Conservation (phyloP, 2,329 filamentous ascomycete genomes). For the Cladosporium cucumerinum region DNA sequence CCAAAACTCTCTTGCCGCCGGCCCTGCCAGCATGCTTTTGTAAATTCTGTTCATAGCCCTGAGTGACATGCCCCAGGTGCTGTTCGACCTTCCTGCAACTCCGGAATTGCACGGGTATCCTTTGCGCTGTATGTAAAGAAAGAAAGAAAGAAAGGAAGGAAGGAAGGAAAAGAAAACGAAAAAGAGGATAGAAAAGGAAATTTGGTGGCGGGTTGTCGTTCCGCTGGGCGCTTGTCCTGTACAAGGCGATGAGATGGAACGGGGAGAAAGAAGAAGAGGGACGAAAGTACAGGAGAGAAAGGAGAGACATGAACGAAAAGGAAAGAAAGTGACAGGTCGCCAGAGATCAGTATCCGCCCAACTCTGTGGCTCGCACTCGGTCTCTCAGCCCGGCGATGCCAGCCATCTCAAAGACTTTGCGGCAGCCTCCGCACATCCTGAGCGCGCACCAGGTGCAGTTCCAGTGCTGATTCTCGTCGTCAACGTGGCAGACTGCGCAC, state of each 20-base stretch:
- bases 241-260: background rate
- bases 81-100: background rate
- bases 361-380: constrained; percentile 21
- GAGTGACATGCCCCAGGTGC: background rate
- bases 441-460: constrained; percentile 34
- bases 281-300: background rate
- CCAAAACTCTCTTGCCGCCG: background rate
- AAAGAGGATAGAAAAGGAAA: background rate
- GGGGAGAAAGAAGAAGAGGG: background rate
- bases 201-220: background rate
- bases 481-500: constrained; percentile 34
- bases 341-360: constrained; percentile 1
- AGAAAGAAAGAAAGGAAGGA: background rate
- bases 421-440: constrained; percentile 32
- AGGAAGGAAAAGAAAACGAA: background rate
- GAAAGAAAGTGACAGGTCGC: background rate
- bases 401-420: constrained; percentile 24
- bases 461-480: constrained; percentile 31
- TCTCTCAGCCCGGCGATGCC: constrained; percentile 26
- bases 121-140: background rate
- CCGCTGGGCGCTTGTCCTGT: background rate
- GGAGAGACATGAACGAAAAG: background rate
- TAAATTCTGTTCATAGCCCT: background rate
- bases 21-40: constrained; percentile 8
- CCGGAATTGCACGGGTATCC: constrained; percentile 2